Percentiles rank a stretch among this genome's conserved stretches.
phyloP scores from a whole-genome alignment of 371 early-diverging fungal species.

The Scutellospora calospora region DNA sequence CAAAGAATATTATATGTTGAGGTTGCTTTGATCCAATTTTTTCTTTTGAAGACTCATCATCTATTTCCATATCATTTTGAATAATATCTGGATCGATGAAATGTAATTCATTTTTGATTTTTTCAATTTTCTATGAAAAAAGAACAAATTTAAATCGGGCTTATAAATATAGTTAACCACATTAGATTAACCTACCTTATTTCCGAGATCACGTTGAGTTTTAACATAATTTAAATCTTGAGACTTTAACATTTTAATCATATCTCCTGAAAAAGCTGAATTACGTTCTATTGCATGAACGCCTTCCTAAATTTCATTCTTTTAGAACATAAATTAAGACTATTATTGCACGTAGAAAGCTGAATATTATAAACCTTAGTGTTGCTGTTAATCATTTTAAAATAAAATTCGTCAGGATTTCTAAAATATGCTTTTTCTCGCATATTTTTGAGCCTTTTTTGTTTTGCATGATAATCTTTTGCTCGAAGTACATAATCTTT shows the following conservation, averaged over 20 bases:
- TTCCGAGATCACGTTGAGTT: slow-evolving; percentile 81
- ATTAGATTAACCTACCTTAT: slow-evolving; percentile 61
- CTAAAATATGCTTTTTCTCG: slow-evolving; percentile 84
- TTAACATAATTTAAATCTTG: slow-evolving; percentile 92
- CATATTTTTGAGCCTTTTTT: slow-evolving; percentile 83
- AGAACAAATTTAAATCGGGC: too few relatives aligned
- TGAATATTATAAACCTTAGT: slow-evolving; percentile 62
- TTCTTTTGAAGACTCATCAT: slow-evolving; percentile 54
- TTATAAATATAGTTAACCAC: background rate
- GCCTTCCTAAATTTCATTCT: slow-evolving; percentile 63
- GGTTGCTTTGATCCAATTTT: slow-evolving; percentile 55
- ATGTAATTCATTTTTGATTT: slow-evolving; percentile 70
- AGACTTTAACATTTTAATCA: slow-evolving; percentile 85
- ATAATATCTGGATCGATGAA: slow-evolving; percentile 61
- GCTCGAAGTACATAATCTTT: slow-evolving; percentile 98
- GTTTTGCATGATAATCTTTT: slow-evolving; percentile 87
- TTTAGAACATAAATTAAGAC: slow-evolving; percentile 5
- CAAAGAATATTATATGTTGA: slow-evolving; percentile 92
- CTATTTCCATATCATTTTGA: slow-evolving; percentile 58
- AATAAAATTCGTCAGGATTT: slow-evolving; percentile 98
- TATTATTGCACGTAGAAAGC: background rate
- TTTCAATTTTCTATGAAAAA: slow-evolving; percentile 72
- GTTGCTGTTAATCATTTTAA: slow-evolving; percentile 90
- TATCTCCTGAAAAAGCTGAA: slow-evolving; percentile 77
- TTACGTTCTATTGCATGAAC: slow-evolving; percentile 82